phyloP scores from a whole-genome alignment of 2,329 filamentous ascomycete genomes.

The Hypomyces rosellus region DNA sequence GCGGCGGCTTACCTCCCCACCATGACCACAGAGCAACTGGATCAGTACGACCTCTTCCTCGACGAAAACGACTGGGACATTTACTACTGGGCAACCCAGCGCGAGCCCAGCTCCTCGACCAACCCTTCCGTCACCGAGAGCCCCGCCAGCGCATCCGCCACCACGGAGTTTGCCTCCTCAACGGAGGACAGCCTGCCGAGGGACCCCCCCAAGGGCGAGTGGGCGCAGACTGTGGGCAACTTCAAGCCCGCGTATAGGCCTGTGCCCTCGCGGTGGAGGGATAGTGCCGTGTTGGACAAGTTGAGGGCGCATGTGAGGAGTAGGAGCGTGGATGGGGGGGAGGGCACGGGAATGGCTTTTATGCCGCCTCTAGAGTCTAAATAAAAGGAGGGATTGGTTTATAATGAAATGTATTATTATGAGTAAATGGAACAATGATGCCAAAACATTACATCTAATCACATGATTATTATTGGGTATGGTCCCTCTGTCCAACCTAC shows the following conservation, averaged over 20 bases:
- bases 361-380: constrained; percentile 43
- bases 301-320: constrained; percentile 73
- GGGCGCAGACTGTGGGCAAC: constrained; percentile 92
- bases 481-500: no score
- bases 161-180: background rate
- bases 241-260: constrained; percentile 92
- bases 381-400: background rate
- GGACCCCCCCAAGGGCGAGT: constrained; percentile 60
- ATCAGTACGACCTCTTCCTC: constrained; percentile 84
- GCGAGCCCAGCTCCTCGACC: constrained; percentile 44
- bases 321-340: constrained; percentile 39
- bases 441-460: no score
- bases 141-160: constrained; percentile 20
- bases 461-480: no score
- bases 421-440: no score
- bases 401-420: no score
- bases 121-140: constrained; percentile 25
- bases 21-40: constrained; percentile 69
- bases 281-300: constrained; percentile 70
- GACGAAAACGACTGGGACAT: constrained; percentile 99
- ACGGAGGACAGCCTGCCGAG: constrained; percentile 26
- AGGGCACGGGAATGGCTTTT: constrained; percentile 47
- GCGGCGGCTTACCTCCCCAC: constrained; percentile 68
- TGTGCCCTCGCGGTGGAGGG: constrained; percentile 78
- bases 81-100: constrained; percentile 98